Base-by-base conservation (phyloP, 148 eudicot genomes). In the Arbutus unedo region DNA sequence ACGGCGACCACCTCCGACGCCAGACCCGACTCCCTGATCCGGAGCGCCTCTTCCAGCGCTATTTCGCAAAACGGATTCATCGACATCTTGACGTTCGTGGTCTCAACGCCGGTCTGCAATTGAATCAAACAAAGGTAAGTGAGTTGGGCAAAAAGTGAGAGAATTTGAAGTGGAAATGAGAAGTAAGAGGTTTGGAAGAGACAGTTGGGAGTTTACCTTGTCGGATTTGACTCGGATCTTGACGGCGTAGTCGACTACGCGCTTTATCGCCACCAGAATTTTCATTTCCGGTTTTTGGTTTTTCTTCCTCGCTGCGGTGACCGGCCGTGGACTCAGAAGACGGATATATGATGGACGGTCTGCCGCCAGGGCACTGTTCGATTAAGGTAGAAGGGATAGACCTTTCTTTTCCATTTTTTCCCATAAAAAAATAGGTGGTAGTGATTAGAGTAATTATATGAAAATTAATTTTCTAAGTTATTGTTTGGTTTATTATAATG, bases 41-140 rank as follows among this genome's bases (percentile, higher is more conserved):
- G 88, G n/a, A 96, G 81, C 7, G 99, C 99, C 83, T 96, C 99
- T 84, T 96, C 99, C n/a, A 96, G 70, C 0, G 93, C 99, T 50
- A 96, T 96, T 81, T 96, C 99, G 66, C 99, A 96, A 71, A 96
- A 96, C 5, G 99, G 99, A 86, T 96, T 93, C 99, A 96, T 96
- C 62, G 99, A 96, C 98, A 96, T 96, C 90, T 96, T 96, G 79
- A 93, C 93, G 78, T 96, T 96, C 60, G 83, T 87, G 15, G 93
- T 92, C 85, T 94, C 99, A 5, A 96, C 97, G 2, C 99, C 99
- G 48, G 88, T 93, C 98, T 94, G 88, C 25, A 41, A 21, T 21
- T 4, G 60, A 78, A 41, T 21, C 16, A 8, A 76, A 76, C 3
- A 7, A 0, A 18, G 2, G 44, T 38, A 2, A 2, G 48, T 1